Base-by-base conservation (phyloP, 805 yeast genomes). In the Candida glaebosa region DNA sequence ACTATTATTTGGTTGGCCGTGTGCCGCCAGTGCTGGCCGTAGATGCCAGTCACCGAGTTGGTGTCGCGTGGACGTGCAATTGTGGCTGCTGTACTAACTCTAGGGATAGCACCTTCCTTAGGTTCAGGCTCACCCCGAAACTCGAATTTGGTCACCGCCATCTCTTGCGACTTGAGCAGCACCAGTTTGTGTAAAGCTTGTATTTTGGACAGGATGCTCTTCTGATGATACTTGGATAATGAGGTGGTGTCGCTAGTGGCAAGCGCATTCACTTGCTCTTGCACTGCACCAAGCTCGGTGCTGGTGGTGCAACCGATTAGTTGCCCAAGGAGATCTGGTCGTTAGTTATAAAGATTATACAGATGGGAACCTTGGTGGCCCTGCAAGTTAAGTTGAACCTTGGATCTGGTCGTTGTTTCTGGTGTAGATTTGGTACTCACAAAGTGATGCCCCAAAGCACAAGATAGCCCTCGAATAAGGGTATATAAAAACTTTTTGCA, bases 111-210 rank as follows among this genome's bases (percentile, higher is more conserved):
- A n/a, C n/a, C n/a, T n/a, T n/a, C n/a, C n/a, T n/a, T n/a, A n/a
- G n/a, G n/a, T n/a, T n/a, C n/a, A n/a, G 73, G 73, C 1, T 42
- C 54, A 3, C 71, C 71, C 10, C 16, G 31, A 36, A 67, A 67
- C 20, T 39, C 38, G 40, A 67, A 67, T 34, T 43, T 38, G 10
- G 40, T 37, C 8, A 42, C 25, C 18, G 43, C 49, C 6, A 52
- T 31, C 6, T 48, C 43, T 19, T 45, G 47, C 24, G 43, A 46
- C 35, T 57, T 57, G 16, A 43, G 39, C 5, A 57, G 61, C 10
- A 63, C 35, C 3, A 50, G 35, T 40, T 46, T 56, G 40, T 53
- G 48, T 10, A 65, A 44, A 18, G 41, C 19, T 1, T 49, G 48
- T 12, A 60, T 39, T n/a, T 45, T 31, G 5, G 48, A 51, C 6